These are phyloP conservation scores for Paraphoma chrysanthemicola DNA, from an alignment of 2,329 filamentous ascomycete species.

Conservation along the genomic window DNA sequence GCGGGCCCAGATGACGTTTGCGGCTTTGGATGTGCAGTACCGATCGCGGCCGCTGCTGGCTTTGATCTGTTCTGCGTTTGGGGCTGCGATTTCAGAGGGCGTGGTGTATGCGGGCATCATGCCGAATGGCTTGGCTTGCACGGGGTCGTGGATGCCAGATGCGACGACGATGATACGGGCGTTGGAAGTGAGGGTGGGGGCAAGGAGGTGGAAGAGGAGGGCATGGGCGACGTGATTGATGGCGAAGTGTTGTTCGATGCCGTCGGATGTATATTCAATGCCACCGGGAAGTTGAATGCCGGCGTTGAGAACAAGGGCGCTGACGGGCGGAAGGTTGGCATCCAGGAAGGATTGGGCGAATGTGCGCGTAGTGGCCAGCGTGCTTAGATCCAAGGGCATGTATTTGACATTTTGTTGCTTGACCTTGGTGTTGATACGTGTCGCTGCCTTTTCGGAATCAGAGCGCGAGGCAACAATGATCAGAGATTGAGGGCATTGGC, in stretches of 20 bases:
- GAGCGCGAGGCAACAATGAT: conserved; percentile 40
- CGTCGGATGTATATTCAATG: conserved; percentile 48
- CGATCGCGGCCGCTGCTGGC: conserved; percentile 42
- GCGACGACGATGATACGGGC: conserved; percentile 56
- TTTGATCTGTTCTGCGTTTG: conserved; percentile 30
- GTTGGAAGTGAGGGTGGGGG: conserved; percentile 46
- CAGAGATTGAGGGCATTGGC: conserved; percentile 21
- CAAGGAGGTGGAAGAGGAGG: conserved; percentile 58
- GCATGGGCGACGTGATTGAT: conserved; percentile 61
- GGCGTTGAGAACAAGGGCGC: conserved; percentile 58
- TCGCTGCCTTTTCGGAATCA: conserved; percentile 51
- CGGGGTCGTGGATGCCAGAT: conserved; percentile 56
- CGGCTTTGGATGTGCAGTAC: conserved; percentile 40
- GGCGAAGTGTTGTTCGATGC: conserved; percentile 58
- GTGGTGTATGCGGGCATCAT: conserved; percentile 53
- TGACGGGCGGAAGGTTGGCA: conserved; percentile 51
- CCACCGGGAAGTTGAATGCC: conserved; percentile 53
- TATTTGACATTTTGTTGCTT: conserved; percentile 52
- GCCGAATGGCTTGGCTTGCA: conserved; percentile 43
- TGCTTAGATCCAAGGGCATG: conserved; percentile 54
- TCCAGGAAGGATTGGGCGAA: conserved; percentile 50
- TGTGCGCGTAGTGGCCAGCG: conserved; percentile 48
- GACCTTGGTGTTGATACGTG: conserved; percentile 52
- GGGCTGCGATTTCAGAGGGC: conserved; percentile 56
- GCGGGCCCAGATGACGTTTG: conserved; percentile 40